phyloP scores from a whole-genome alignment of 2,329 filamentous ascomycete genomes.

The Colletotrichum melonis region DNA sequence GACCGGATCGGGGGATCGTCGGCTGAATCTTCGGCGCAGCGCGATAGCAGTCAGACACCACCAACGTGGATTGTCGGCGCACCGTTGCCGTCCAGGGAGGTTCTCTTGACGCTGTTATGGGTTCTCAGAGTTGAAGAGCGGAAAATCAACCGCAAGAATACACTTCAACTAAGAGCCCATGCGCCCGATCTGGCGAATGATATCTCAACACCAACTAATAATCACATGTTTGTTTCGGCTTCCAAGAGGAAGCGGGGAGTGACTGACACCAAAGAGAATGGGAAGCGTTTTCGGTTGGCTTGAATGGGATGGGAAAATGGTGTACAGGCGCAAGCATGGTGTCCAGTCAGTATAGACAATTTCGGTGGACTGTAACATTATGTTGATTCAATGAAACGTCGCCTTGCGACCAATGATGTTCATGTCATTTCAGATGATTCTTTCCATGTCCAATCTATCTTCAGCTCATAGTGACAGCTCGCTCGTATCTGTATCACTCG shows the following conservation, averaged over 20 bases:
- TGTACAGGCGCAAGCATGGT: constrained; percentile 15
- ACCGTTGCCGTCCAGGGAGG: constrained; percentile 58
- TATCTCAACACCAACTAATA: constrained; percentile 13
- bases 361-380: constrained; percentile 18
- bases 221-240: constrained; percentile 10
- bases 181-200: constrained; percentile 1
- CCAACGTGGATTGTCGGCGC: constrained; percentile 50
- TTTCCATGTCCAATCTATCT: not conserved
- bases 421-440: not conserved
- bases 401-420: constrained; percentile 11
- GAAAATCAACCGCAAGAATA: constrained; percentile 41
- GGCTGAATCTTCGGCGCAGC: constrained; percentile 48
- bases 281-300: constrained; percentile 32
- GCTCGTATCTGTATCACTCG: too few relatives aligned
- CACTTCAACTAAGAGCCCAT: not conserved
- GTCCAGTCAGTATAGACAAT: not conserved
- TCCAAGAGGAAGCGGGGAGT: constrained; percentile 31
- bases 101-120: constrained; percentile 61
- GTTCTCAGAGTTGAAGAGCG: constrained; percentile 55
- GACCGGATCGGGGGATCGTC: constrained; percentile 54
- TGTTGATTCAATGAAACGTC: not conserved
- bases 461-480: too few relatives aligned
- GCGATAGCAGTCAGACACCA: constrained; percentile 49
- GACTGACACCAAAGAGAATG: not conserved
- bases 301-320: constrained; percentile 17